Percentiles rank a stretch among this genome's conserved stretches.
These are phyloP conservation scores for Podospora sp. DNA, from an alignment of 495 filamentous ascomycete species.

Conservation along the genomic window DNA sequence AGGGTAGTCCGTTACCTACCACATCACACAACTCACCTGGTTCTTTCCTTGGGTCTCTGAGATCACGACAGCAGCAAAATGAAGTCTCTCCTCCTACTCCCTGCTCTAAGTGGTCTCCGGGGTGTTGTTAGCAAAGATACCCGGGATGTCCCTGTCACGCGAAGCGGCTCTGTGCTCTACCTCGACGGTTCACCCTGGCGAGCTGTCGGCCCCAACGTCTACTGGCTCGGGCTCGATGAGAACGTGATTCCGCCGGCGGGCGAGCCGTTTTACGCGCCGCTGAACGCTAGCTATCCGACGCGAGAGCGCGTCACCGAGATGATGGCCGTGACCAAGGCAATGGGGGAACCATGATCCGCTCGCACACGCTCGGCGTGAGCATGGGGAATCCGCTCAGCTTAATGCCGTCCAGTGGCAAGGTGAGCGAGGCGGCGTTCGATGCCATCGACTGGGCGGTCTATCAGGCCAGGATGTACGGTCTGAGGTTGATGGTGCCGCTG, in stretches of 20 bases:
- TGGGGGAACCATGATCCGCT: slow-evolving; percentile 57
- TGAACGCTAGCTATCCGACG: slow-evolving; percentile 56
- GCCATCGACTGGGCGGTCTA: slow-evolving; percentile 58
- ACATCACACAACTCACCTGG: no score
- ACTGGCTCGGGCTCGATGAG: slow-evolving; percentile 62
- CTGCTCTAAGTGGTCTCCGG: neutral
- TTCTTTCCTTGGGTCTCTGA: no score
- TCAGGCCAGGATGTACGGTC: slow-evolving; percentile 53
- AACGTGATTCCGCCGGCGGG: slow-evolving; percentile 55
- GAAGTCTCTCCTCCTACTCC: neutral
- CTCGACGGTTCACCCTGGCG: slow-evolving; percentile 51
- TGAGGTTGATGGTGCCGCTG: slow-evolving; percentile 53
- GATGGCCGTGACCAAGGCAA: slow-evolving; percentile 54
- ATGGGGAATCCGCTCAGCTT: slow-evolving; percentile 56
- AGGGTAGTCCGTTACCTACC: no score
- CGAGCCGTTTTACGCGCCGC: slow-evolving; percentile 52
- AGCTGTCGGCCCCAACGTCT: slow-evolving; percentile 56
- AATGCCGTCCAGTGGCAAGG: slow-evolving; percentile 46
- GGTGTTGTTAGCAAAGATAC: neutral
- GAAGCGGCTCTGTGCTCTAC: slow-evolving; percentile 45
- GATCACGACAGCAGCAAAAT: neutral
- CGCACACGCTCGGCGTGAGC: slow-evolving; percentile 58
- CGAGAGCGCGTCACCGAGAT: slow-evolving; percentile 55
- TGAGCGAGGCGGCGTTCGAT: slow-evolving; percentile 54
- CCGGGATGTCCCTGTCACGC: slow-evolving; percentile 31